phyloP scores from a whole-genome alignment of 1,284 basidiomycete species.

The Sporisorium graminicola region DNA sequence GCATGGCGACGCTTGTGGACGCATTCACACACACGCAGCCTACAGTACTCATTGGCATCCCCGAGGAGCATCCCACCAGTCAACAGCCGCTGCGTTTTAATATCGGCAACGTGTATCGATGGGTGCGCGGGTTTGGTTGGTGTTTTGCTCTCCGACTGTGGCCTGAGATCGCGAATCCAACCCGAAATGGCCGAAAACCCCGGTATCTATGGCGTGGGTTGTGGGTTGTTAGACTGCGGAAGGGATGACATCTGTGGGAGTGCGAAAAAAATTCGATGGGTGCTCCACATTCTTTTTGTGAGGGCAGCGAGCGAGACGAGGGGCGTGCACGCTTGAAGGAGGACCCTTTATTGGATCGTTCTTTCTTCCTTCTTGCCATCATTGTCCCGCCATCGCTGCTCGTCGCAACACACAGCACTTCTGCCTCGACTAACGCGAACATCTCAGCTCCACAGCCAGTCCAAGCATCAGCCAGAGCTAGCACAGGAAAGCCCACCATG shows the following conservation, averaged over 20 bases:
- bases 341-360: background rate
- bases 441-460: no score
- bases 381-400: background rate
- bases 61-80: no score
- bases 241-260: no score
- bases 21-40: background rate
- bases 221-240: background rate
- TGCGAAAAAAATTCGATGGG: background rate
- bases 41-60: no score
- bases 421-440: background rate
- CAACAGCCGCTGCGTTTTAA: background rate
- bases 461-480: background rate
- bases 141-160: background rate
- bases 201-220: no score
- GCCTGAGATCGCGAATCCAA: background rate
- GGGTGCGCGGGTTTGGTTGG: no score
- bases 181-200: constrained; percentile 12
- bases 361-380: background rate
- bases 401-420: background rate
- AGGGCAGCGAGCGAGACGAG: no score
- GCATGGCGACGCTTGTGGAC: constrained; percentile 20
- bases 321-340: constrained; percentile 4
- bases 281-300: constrained; percentile 11
- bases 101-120: background rate
- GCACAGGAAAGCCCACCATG: constrained; percentile 53